Evolutionary conservation across 2,329 filamentous ascomycete genomes (phyloP), one percentile per base, ranked within the genome.

Genomic region (Nothophoma quercina): DNA sequence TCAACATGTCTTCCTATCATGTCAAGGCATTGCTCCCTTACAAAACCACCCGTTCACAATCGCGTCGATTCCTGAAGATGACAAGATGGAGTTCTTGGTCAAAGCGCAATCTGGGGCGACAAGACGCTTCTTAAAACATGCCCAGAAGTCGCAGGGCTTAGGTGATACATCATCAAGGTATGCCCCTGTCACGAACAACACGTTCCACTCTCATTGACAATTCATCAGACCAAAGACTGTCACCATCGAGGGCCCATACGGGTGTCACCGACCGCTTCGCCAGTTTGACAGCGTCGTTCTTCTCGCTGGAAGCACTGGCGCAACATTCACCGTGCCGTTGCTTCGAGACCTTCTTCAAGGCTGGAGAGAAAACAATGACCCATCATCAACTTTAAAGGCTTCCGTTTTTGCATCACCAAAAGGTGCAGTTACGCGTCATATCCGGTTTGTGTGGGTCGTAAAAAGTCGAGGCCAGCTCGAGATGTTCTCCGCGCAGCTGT

Each of bases 21-120:
- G 78, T 61, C 85, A 82, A 61, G 77, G 77, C 0, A 66, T 86
- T 29, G 77, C 79, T 15, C 84, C 83, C 1, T 70, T 88, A 2
- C 83, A 88, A 62, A 82, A 81, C 19, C 86, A 89, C 58, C 86
- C 86, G 0, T 88, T 88, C 63, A 88, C 85, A 1, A 84, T 88
- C 51, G 75, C 82, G 2, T 84, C 82, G 1, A 76, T 86, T 10
- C 81, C 83, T 0, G 75, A 76, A 30, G 83, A 86, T 60, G 76
- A 77, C 1, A 80, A 77, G 49, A 76, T 86, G 67, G 82, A 85
- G 43, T 85, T 87, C 55, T 65, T 84, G 4, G 75, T 86, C 8
- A 81, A 83, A 50, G 77, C 82, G 1, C 77, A 84, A 59, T 77
- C 73, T 26, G 84, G 83, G 10, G 81, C 77, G 9, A 85, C 83